Conservation (phyloP, 768 basidiomycete genomes). For the Phlegmacium glaucopus region DNA sequence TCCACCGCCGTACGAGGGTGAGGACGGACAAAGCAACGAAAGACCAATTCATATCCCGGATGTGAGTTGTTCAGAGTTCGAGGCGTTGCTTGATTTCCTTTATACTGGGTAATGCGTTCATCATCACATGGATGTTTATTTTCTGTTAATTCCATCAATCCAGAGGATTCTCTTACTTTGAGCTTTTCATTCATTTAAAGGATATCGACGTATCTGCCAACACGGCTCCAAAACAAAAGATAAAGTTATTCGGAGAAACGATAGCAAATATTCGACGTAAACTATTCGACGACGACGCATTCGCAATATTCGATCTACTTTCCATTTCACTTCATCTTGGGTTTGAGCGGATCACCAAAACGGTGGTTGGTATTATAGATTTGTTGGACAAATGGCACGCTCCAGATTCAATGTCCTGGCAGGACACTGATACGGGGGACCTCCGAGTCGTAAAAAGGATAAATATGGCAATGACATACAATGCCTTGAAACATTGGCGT, state of each 20-base stretch:
- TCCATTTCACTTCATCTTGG: neutral
- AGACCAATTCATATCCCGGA: slow-evolving; percentile 39
- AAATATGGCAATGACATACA: too few relatives aligned
- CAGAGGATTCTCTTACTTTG: too few relatives aligned
- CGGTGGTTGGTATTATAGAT: neutral
- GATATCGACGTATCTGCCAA: neutral
- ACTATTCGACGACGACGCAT: too few relatives aligned
- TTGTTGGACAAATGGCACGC: slow-evolving; percentile 1
- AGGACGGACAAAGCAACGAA: slow-evolving; percentile 27
- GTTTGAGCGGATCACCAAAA: neutral
- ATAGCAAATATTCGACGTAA: too few relatives aligned
- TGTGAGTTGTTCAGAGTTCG: slow-evolving; percentile 41
- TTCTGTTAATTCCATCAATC: neutral
- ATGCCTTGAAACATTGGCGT: too few relatives aligned
- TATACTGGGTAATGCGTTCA: slow-evolving; percentile 41
- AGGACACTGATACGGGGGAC: too few relatives aligned
- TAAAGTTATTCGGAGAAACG: neutral
- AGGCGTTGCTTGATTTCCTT: slow-evolving; percentile 47
- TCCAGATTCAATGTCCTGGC: too few relatives aligned
- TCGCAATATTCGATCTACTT: too few relatives aligned
- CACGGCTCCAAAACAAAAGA: neutral
- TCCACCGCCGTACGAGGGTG: slow-evolving; percentile 8
- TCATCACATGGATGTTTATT: too few relatives aligned
- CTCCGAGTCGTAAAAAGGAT: too few relatives aligned
- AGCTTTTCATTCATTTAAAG: neutral